Evolutionary conservation across 495 filamentous ascomycete genomes (phyloP).

Genomic region (Elaphomyces granulatus): DNA sequence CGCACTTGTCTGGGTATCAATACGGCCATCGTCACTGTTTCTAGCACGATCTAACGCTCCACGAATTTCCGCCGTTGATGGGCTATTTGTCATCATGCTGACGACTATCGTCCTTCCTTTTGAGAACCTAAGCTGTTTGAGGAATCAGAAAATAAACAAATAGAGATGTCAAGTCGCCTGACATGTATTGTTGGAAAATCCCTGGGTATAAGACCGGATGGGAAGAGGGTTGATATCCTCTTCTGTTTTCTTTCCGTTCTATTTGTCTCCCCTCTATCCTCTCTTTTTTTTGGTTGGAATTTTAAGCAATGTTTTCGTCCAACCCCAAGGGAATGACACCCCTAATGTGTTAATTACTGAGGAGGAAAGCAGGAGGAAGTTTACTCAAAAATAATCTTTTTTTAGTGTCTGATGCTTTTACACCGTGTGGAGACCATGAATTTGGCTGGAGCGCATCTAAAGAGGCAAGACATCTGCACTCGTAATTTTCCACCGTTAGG

Average conservation of each 20-base stretch:
- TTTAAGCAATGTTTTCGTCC: not conserved
- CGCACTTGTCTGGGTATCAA: conserved; percentile 34
- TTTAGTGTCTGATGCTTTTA: too few species aligned
- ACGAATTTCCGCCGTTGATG: conserved; percentile 11
- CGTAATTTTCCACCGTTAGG: too few species aligned
- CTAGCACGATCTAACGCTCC: conserved; percentile 52
- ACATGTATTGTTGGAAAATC: too few species aligned
- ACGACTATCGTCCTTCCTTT: not conserved
- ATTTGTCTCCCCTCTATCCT: too few species aligned
- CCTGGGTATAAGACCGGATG: too few species aligned
- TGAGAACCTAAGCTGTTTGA: too few species aligned
- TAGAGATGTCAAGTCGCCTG: too few species aligned
- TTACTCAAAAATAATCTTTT: not conserved
- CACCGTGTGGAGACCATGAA: not conserved
- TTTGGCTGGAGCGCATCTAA: not conserved
- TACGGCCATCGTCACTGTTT: conserved; percentile 42
- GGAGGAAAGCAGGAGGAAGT: not conserved
- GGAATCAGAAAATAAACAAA: too few species aligned
- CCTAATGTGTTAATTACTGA: not conserved
- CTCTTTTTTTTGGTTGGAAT: not conserved
- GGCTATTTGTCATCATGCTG: not conserved
- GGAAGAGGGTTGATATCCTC: too few species aligned
- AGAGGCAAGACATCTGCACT: not conserved
- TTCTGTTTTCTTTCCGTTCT: too few species aligned
- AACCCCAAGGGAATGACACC: not conserved